These are phyloP conservation scores for Pseudogymnoascus sp. DNA, from an alignment of 2,329 filamentous ascomycete species.

Conservation along the genomic window DNA sequence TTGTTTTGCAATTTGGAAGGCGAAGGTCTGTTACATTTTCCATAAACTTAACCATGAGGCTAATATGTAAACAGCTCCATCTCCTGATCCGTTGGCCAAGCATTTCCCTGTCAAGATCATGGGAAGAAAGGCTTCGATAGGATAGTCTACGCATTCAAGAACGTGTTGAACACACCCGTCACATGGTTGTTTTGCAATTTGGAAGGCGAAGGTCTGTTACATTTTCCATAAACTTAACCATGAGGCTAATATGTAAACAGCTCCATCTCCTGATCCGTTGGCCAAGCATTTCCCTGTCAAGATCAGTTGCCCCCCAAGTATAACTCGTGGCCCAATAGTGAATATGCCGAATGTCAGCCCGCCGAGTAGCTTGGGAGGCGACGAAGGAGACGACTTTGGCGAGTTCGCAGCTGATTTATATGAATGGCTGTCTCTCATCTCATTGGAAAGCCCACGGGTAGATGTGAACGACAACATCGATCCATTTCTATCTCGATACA, in stretches of 20 bases:
- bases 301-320: constrained; percentile 31
- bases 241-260: constrained; percentile 30
- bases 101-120: constrained; percentile 44
- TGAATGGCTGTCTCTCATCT: constrained; percentile 68
- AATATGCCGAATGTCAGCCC: constrained; percentile 26
- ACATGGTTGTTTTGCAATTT: constrained; percentile 75
- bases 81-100: constrained; percentile 42
- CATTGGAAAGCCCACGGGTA: constrained; percentile 59
- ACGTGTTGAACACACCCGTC: constrained; percentile 60
- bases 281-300: constrained; percentile 37
- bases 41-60: background rate
- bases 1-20: constrained; percentile 60
- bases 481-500: constrained; percentile 62
- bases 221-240: background rate
- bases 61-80: constrained; percentile 34
- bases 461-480: constrained; percentile 52
- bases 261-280: constrained; percentile 43
- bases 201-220: constrained; percentile 37
- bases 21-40: constrained; percentile 35
- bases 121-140: constrained; percentile 80
- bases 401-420: constrained; percentile 58
- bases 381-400: constrained; percentile 47
- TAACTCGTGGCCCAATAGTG: constrained; percentile 26
- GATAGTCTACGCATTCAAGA: constrained; percentile 69
- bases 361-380: constrained; percentile 24